phyloP scores from a whole-genome alignment of 2,329 filamentous ascomycete genomes.

The Chaetoscypha palmicola region DNA sequence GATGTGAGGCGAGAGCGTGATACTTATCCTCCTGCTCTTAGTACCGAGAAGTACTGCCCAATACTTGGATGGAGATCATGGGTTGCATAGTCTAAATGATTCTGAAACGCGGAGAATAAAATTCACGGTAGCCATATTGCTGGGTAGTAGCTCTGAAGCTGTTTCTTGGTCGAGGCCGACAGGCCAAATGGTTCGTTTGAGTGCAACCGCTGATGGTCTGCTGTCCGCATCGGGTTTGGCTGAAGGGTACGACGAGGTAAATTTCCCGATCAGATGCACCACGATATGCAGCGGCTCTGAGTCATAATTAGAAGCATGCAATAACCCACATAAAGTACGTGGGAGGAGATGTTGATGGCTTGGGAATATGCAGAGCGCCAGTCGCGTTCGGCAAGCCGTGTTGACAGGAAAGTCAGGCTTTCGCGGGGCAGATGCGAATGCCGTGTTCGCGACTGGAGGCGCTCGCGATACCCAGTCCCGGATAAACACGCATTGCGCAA shows the following conservation, averaged over 20 bases:
- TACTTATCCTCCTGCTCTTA: conserved; percentile 28
- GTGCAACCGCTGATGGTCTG: conserved; percentile 22
- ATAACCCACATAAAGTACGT: conserved; percentile 2
- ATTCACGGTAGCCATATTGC: conserved; percentile 11
- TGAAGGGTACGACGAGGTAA: background rate
- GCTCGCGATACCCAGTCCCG: conserved; percentile 17
- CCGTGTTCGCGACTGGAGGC: conserved; percentile 9
- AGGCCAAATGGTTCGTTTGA: conserved; percentile 29
- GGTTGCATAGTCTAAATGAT: conserved; percentile 17
- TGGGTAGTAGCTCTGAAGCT: conserved; percentile 14
- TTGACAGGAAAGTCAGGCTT: background rate
- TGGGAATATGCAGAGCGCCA: background rate
- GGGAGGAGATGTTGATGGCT: conserved; percentile 2
- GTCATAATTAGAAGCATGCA: conserved; percentile 26
- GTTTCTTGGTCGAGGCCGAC: conserved; percentile 31
- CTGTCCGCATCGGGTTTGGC: conserved; percentile 14
- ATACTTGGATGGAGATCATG: conserved; percentile 21
- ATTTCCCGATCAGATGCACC: conserved; percentile 11
- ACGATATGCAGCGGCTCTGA: conserved; percentile 28
- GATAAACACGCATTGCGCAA: background rate
- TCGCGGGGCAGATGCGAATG: background rate
- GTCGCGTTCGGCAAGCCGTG: background rate
- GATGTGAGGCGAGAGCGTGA: conserved; percentile 18
- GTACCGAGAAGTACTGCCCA: conserved; percentile 23
- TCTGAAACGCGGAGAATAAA: conserved; percentile 28